phyloP scores from a whole-genome alignment of 257 asterid species.

The Misopates orontium region DNA sequence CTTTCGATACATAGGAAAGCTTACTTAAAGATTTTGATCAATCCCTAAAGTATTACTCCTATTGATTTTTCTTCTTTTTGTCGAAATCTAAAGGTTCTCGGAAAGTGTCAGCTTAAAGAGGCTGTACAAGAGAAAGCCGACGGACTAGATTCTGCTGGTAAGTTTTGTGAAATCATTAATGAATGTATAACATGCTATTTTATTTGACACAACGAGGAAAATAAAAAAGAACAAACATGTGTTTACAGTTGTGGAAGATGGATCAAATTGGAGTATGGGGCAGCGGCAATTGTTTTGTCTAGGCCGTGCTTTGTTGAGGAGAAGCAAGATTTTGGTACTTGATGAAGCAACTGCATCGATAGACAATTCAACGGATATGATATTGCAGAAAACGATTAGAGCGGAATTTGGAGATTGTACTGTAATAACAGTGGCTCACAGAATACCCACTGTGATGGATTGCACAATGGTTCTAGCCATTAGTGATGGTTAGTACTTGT shows the following conservation, averaged over 20 bases:
- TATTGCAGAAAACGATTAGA: conserved; percentile 82
- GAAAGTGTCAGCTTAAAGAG: conserved; percentile 87
- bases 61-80: not conserved
- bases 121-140: conserved; percentile 75
- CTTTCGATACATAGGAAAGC: not conserved
- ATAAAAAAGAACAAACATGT: conserved; percentile 1
- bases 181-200: not conserved
- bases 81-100: conserved; percentile 55
- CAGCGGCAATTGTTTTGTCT: conserved; percentile 84
- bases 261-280: conserved; percentile 99
- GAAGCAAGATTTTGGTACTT: conserved; percentile 80
- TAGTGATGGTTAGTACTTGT: conserved; percentile 66
- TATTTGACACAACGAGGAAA: not conserved
- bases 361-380: conserved; percentile 84
- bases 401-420: conserved; percentile 77
- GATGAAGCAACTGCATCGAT: conserved; percentile 98
- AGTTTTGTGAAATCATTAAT: conserved; percentile 6
- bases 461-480: conserved; percentile 88
- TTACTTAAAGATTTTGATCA: not conserved
- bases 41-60: no score
- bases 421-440: conserved; percentile 90
- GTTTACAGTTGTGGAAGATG: conserved; percentile 82
- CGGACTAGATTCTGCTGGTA: conserved; percentile 78
- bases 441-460: conserved; percentile 97
- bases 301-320: conserved; percentile 81